Evolutionary conservation across 805 yeast genomes (phyloP).

Genomic region (Candida chauliodis): DNA sequence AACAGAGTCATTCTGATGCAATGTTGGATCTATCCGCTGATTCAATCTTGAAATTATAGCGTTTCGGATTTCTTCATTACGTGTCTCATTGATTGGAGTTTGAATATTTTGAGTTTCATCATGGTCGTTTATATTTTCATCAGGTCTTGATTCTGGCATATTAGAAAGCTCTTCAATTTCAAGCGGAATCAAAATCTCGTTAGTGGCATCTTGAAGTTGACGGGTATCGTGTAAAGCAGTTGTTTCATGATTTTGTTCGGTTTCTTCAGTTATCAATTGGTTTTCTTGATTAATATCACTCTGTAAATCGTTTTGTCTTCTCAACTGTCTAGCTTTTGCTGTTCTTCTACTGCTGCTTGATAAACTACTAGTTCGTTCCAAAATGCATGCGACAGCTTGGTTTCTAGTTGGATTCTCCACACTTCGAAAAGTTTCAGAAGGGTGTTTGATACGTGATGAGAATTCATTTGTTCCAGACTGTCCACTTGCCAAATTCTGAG

Average conservation of each 20-base stretch:
- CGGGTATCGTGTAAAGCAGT: too few relatives aligned
- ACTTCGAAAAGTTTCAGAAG: neutral
- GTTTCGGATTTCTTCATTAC: constrained; percentile 2
- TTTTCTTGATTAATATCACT: neutral
- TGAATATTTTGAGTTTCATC: neutral
- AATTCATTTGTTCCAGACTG: neutral
- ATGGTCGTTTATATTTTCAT: neutral
- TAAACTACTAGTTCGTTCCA: constrained; percentile 6
- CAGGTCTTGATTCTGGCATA: neutral
- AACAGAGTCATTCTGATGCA: neutral
- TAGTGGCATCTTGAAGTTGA: too few relatives aligned
- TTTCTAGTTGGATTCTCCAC: neutral
- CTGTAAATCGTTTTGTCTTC: neutral
- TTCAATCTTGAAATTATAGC: constrained; percentile 8
- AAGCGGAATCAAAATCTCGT: too few relatives aligned
- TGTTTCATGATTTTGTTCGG: neutral
- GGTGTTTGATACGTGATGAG: neutral
- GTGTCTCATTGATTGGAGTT: neutral
- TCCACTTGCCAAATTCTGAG: neutral
- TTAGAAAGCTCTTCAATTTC: too few relatives aligned
- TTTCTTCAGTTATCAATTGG: too few relatives aligned
- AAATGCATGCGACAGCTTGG: constrained; percentile 6
- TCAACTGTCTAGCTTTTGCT: neutral
- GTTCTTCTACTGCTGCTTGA: constrained; percentile 5
- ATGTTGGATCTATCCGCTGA: constrained; percentile 5